These are phyloP conservation scores for Zygosaccharomyces bailii DNA, from an alignment of 805 yeast species.

Conservation along the genomic window DNA sequence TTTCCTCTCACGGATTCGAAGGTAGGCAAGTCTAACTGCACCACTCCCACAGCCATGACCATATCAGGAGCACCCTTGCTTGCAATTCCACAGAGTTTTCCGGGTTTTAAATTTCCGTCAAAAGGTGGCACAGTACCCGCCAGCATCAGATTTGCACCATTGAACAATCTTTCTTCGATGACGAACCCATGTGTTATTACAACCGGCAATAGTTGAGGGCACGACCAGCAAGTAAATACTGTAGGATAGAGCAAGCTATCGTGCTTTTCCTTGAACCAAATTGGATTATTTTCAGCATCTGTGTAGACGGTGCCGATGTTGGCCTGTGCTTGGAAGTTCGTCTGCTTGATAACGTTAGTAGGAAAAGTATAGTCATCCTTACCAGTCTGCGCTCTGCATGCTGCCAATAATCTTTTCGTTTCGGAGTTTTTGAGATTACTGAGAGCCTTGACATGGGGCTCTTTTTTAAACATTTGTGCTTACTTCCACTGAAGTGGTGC, in stretches of 20 bases:
- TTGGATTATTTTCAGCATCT: slow-evolving; percentile 60
- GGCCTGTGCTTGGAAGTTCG: slow-evolving; percentile 55
- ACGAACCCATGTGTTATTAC: slow-evolving; percentile 73
- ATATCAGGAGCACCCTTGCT: slow-evolving; percentile 57
- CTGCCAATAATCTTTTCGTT: slow-evolving; percentile 46
- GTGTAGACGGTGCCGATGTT: slow-evolving; percentile 63
- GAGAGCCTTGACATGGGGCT: slow-evolving; percentile 58
- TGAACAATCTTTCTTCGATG: slow-evolving; percentile 52
- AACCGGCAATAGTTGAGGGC: slow-evolving; percentile 61
- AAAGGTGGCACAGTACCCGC: slow-evolving; percentile 65
- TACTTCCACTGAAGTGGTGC: not conserved
- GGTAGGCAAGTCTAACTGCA: slow-evolving; percentile 48
- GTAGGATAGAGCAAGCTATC: slow-evolving; percentile 60
- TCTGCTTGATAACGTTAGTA: slow-evolving; percentile 47
- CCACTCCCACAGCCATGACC: slow-evolving; percentile 65
- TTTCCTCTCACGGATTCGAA: slow-evolving; percentile 52
- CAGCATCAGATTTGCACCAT: slow-evolving; percentile 80
- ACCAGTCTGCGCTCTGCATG: slow-evolving; percentile 37
- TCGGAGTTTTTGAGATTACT: slow-evolving; percentile 83
- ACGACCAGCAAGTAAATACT: slow-evolving; percentile 65
- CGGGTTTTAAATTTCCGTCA: slow-evolving; percentile 46
- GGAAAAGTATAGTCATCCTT: slow-evolving; percentile 43
- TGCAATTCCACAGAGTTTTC: slow-evolving; percentile 69
- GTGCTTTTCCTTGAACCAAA: slow-evolving; percentile 66
- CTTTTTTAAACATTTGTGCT: slow-evolving; percentile 35